Conservation (phyloP, 2,329 filamentous ascomycete species). For the Cladophialophora exuberans region DNA sequence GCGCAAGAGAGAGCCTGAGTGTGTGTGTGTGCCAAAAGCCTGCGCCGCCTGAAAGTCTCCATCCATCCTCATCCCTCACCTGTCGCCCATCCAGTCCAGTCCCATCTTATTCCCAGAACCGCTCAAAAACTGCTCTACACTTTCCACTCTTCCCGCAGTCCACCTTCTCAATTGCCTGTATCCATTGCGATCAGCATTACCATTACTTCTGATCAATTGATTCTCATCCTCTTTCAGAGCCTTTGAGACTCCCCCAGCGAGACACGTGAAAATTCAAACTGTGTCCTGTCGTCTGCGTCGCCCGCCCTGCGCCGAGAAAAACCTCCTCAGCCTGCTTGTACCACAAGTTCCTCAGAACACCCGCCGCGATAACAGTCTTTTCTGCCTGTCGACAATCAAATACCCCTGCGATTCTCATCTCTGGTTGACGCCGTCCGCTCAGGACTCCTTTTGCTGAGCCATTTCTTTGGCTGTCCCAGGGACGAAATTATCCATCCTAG, state of each 20-base stretch:
- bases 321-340: conserved; percentile 28
- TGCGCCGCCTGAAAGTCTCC: too few species aligned
- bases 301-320: conserved; percentile 25
- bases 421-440: conserved; percentile 3
- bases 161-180: conserved; percentile 7
- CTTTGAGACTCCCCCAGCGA: background rate
- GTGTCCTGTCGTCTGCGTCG: conserved; percentile 16
- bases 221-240: background rate
- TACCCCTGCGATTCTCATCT: conserved; percentile 11
- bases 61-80: conserved; percentile 8
- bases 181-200: conserved; percentile 13
- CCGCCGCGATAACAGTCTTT: conserved; percentile 26
- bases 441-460: conserved; percentile 20
- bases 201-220: background rate
- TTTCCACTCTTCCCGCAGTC: conserved; percentile 8
- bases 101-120: conserved; percentile 15
- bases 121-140: conserved; percentile 5
- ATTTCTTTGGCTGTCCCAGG: conserved; percentile 15
- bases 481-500: conserved; percentile 17
- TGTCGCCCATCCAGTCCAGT: conserved; percentile 13
- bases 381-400: conserved; percentile 2
- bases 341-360: conserved; percentile 14
- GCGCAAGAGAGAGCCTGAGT: too few species aligned
- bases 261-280: conserved; percentile 7
- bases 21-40: too few species aligned